Conservation (phyloP, 768 basidiomycete genomes). For the Collybia nuda region DNA sequence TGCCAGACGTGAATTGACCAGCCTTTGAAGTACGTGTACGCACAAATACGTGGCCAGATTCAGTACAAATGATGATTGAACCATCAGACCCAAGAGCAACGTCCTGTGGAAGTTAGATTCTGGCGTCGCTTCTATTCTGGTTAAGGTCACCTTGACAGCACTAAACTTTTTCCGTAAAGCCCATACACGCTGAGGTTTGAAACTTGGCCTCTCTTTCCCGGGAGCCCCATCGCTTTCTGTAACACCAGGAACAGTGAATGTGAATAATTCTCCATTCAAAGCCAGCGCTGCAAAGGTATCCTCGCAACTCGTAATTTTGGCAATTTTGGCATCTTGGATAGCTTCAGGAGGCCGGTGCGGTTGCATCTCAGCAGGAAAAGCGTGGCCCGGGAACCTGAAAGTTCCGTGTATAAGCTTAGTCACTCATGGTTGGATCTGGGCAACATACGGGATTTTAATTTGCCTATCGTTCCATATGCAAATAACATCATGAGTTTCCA, state of each 20-base stretch:
- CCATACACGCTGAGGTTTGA: slow-evolving; percentile 91
- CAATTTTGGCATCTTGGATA: slow-evolving; percentile 65
- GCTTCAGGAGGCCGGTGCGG: slow-evolving; percentile 85
- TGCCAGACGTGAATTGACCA: slow-evolving; percentile 29
- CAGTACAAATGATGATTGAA: slow-evolving; percentile 87
- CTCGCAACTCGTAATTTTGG: slow-evolving; percentile 79
- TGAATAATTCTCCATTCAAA: slow-evolving; percentile 88
- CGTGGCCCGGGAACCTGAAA: slow-evolving; percentile 69
- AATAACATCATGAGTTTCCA: slow-evolving; percentile 78
- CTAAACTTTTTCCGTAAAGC: slow-evolving; percentile 84
- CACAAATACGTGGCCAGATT: slow-evolving; percentile 92
- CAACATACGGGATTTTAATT: slow-evolving; percentile 68
- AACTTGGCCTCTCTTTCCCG: slow-evolving; percentile 31
- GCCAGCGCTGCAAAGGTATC: slow-evolving; percentile 82
- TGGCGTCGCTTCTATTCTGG: slow-evolving; percentile 1
- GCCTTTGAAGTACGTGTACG: slow-evolving; percentile 56
- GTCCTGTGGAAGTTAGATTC: slow-evolving; percentile 47
- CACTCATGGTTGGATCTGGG: neutral
- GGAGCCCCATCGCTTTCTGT: slow-evolving; percentile 28
- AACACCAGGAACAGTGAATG: slow-evolving; percentile 53
- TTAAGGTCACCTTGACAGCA: slow-evolving; percentile 61
- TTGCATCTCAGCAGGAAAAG: slow-evolving; percentile 73
- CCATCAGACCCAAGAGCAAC: slow-evolving; percentile 89
- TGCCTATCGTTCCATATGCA: slow-evolving; percentile 78
- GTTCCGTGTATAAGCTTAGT: neutral